Percentiles rank a stretch among this genome's conserved stretches.
Conservation (phyloP, 805 yeast genomes). For the Wickerhamiella allomyrinae region DNA sequence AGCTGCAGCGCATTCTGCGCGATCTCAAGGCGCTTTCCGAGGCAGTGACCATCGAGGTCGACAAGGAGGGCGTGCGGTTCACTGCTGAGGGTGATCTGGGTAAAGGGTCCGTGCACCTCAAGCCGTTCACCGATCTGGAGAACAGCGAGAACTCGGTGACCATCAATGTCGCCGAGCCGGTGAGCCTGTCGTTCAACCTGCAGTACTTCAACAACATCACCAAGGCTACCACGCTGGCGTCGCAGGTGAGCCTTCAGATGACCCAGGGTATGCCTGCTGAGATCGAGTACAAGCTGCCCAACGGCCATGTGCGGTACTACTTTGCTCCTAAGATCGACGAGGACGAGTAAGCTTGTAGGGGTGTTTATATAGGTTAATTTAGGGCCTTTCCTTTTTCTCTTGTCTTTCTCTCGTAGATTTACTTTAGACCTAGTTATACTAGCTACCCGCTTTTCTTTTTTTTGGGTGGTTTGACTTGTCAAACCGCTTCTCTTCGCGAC, state of each 20-base stretch:
- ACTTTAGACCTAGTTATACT: too few species aligned
- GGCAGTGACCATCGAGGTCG: conserved; percentile 69
- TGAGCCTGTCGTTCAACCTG: conserved; percentile 78
- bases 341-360: conserved; percentile 66
- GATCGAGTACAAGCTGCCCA: conserved; percentile 79
- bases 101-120: conserved; percentile 69
- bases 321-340: conserved; percentile 94
- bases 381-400: too few species aligned
- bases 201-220: conserved; percentile 83
- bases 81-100: conserved; percentile 87
- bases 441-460: too few species aligned
- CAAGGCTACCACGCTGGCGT: conserved; percentile 71
- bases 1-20: conserved; percentile 78
- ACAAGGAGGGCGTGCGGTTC: conserved; percentile 85
- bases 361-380: too few species aligned
- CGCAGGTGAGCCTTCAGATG: conserved; percentile 66
- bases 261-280: conserved; percentile 88
- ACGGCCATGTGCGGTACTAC: conserved; percentile 89
- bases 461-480: too few species aligned
- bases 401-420: too few species aligned
- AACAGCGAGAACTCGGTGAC: conserved; percentile 55
- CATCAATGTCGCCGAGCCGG: conserved; percentile 74
- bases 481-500: too few species aligned
- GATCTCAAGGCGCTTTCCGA: conserved; percentile 81
- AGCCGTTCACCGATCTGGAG: conserved; percentile 72